Evolutionary conservation across 1,139 yeast genomes (phyloP), one percentile per base, ranked within the genome.

Genomic region (Taiozyma sp.): DNA sequence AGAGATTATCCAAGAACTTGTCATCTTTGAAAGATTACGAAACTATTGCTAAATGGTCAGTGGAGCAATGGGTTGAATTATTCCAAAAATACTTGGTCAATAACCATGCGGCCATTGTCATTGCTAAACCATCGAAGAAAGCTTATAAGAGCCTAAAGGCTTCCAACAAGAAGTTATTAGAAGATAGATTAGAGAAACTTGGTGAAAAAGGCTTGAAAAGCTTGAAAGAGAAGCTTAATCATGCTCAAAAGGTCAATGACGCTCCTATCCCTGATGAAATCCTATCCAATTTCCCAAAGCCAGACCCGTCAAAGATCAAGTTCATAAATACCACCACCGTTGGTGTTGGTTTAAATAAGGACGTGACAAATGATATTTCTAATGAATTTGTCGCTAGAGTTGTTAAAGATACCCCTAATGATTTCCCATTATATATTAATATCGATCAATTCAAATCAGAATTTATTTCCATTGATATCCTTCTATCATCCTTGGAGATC

Each of bases 391-490:
- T 67, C 48, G 34, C 73, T 65, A 69, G 54, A 48, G 47, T 60
- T 57, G 39, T 67, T 4, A 57, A 68, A 2, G 64, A 67, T 30
- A 60, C 75, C 1, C 84, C 85, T 9, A 57, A 60, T 1, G 71
- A 76, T 40, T 78, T 85, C 57, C 92, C 96, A 8, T 67, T 91
- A 42, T 84, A 82, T 57, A 68, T 91, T 50, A 96, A 91, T 64
- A 79, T 87, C 60, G 97, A 93, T 68, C 81, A 85, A 56, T 87
- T 81, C 65, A 79, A 83, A 51, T 88, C 97, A 2, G 84, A 87
- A 62, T 93, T 93, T 66, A 81, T 89, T 27, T 82, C 87, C n/a
- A 74, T 90, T 24, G 79, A 83, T 54, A 65, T 90, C 38, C 70
- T 87, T 38, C 68, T 88, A 62, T 83, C 95, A 1, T 79, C 96